Conservation (phyloP, 345 rosid species). For the Heritiera fomes region DNA sequence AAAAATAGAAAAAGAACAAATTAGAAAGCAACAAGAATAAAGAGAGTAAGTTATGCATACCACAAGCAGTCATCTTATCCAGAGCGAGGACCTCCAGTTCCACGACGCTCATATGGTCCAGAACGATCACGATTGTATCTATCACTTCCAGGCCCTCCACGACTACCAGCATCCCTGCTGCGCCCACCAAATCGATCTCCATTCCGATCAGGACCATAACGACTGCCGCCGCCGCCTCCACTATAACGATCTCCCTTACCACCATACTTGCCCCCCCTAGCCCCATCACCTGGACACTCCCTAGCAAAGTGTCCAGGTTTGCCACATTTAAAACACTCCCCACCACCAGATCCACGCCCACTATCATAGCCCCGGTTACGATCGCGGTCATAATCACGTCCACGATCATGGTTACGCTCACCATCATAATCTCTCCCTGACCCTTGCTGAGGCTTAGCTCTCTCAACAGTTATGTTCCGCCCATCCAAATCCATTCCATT, state of each 20-base stretch:
- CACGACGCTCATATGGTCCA: conserved; percentile 78
- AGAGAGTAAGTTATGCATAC: conserved; percentile 24
- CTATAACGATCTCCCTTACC: conserved; percentile 34
- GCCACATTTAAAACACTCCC: conserved; percentile 90
- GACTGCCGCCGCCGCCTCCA: conserved; percentile 51
- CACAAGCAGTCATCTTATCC: conserved; percentile 32
- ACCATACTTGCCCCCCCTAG: conserved; percentile 47
- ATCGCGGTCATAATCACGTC: conserved; percentile 39
- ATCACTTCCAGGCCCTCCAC: conserved; percentile 74
- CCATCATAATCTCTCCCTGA: conserved; percentile 70
- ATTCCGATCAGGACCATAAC: conserved; percentile 80
- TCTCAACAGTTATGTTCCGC: conserved; percentile 80
- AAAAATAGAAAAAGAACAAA: not conserved
- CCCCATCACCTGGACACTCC: conserved; percentile 79
- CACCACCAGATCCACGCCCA: conserved; percentile 60
- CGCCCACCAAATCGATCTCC: conserved; percentile 74
- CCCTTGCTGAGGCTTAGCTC: conserved; percentile 88
- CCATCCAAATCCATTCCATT: conserved; percentile 93
- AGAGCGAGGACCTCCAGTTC: conserved; percentile 57
- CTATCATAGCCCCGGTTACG: conserved; percentile 55
- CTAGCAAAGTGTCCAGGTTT: conserved; percentile 96
- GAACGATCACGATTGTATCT: conserved; percentile 73
- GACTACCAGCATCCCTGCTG: conserved; percentile 61
- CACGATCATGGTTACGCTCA: conserved; percentile 67
- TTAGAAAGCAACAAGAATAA: not conserved